Evolutionary conservation across 305 asterid species (phyloP).

Genomic region (Fraxinus greggii): DNA sequence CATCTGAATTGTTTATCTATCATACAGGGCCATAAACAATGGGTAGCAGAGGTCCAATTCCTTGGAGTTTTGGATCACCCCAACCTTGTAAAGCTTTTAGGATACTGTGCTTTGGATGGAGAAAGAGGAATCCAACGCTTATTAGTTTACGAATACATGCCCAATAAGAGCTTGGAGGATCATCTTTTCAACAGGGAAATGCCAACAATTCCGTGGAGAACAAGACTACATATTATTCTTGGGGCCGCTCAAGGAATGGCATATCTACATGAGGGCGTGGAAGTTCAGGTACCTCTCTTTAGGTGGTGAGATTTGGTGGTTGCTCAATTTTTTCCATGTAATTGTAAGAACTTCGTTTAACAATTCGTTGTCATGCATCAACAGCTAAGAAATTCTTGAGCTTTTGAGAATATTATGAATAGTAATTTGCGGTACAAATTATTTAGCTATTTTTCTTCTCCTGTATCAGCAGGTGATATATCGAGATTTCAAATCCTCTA

Average conservation of each 20-base stretch:
- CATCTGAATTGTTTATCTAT: not conserved
- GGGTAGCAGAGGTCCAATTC: conserved; percentile 88
- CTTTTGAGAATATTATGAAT: not conserved
- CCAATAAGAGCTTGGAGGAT: conserved; percentile 77
- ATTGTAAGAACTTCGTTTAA: not conserved
- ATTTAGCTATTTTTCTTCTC: not conserved
- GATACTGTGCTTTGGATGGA: conserved; percentile 78
- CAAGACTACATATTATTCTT: conserved; percentile 65
- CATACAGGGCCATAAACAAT: conserved; percentile 81
- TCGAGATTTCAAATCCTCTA: conserved; percentile 90
- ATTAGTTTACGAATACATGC: conserved; percentile 82
- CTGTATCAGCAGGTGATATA: conserved; percentile 59
- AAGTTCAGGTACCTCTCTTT: conserved; percentile 51
- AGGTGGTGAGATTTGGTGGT: not conserved
- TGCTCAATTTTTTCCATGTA: not conserved
- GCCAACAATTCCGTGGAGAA: conserved; percentile 66
- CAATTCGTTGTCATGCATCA: not conserved
- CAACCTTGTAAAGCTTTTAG: conserved; percentile 77
- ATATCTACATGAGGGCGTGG: conserved; percentile 77
- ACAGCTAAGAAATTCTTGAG: not conserved
- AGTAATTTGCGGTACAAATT: not conserved
- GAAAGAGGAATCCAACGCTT: conserved; percentile 86
- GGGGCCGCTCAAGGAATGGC: conserved; percentile 93
- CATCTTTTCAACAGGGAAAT: conserved; percentile 65
- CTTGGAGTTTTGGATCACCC: conserved; percentile 85